Base-by-base conservation (phyloP, 2,329 filamentous ascomycete species). In the Biscogniauxia marginata region DNA sequence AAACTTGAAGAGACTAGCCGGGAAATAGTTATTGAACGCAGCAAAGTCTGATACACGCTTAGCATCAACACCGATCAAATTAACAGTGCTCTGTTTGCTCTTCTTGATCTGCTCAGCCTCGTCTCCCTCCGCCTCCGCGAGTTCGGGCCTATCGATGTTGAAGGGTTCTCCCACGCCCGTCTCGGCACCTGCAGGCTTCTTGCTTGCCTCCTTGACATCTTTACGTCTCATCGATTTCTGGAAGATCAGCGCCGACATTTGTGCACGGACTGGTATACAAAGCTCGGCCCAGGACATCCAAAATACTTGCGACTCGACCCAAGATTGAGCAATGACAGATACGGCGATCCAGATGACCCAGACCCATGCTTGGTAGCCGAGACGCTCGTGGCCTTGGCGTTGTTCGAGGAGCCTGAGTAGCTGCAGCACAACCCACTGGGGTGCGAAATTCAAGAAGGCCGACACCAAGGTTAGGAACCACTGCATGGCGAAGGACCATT, bases 181-280 rank as follows among this genome's bases (percentile, higher is more conserved):
- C 46, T 71, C 69, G 13, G 63, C 39, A 63, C 65, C 18, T 65
- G 68, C 66, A 30, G 75, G 73, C 46, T 70, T 78, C 65, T 82
- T 85, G 34, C 76, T 77, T 4, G 82, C 78, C 9, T 84, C 81
- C 68, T 91, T 91, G 44, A 90, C 84, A 69, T 93, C 90, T 69
- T 93, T 93, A 49, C 87, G 82, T 46, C 87, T 81, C 78, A 92
- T 84, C 0, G 88, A 83, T 70, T 95, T 95, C 57, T 87, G 83
- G 64, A 93, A 93, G 16, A 93, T 82, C 7, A 91, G 77, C 0
- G 88, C 82, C 1, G 87, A 85, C 2, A 95, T 74, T 64, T 92
- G 86, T 23, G 85, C 81, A 51, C 88, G 84, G 16, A 93, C 75
- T 0, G 88, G 87, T 21, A 91, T 78, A 47, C 80, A 79, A 9